A percentile compares a stretch with the other conserved stretches of the same genome.
phyloP scores from a whole-genome alignment of 305 asterid genomes.

The Solanum aculeatissimum region DNA sequence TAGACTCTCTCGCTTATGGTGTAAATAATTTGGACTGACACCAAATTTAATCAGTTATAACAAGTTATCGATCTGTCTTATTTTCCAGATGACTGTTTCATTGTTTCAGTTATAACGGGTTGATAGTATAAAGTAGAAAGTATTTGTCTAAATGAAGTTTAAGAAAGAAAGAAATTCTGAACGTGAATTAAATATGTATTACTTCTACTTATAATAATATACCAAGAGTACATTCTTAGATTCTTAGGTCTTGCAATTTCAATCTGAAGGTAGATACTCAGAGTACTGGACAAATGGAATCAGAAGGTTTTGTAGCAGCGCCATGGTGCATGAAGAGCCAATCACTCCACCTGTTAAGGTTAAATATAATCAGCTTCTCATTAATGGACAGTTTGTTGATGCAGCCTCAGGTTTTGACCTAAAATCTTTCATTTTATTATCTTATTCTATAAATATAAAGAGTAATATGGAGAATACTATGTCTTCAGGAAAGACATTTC shows the following conservation, averaged over 20 bases:
- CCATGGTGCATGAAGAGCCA: conserved; percentile 63
- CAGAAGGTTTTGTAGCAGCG: conserved; percentile 41
- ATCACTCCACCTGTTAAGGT: conserved; percentile 69
- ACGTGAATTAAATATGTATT: neutral
- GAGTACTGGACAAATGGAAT: neutral
- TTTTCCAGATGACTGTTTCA: neutral
- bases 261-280: neutral
- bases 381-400: conserved; percentile 78
- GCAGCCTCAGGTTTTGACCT: conserved; percentile 57
- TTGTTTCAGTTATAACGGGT: neutral
- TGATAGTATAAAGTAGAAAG: neutral
- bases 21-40: neutral
- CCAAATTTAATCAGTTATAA: neutral
- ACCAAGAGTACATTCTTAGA: neutral
- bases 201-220: neutral
- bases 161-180: neutral
- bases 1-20: neutral
- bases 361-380: conserved; percentile 65
- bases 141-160: neutral
- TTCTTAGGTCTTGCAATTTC: neutral
- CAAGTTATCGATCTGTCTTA: neutral
- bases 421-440: neutral
- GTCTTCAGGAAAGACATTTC: conserved; percentile 67
- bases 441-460: neutral
- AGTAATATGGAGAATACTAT: neutral